Conservation (phyloP, 1,284 basidiomycete genomes). For the Apiotrichum laibachii region DNA sequence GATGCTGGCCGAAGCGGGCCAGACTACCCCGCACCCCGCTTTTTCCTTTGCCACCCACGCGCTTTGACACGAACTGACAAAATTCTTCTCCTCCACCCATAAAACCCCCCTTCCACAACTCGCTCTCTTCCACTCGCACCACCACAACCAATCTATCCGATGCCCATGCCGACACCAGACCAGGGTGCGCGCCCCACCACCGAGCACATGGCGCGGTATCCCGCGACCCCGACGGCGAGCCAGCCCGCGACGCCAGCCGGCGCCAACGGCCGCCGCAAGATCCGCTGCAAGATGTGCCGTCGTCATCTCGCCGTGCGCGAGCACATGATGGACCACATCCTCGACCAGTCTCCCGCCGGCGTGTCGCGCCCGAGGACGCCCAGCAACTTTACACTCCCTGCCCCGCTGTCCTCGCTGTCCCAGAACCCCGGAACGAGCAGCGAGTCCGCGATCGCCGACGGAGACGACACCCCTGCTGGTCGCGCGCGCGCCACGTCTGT, state of each 20-base stretch:
- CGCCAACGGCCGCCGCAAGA: slow-evolving; percentile 50
- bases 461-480: slow-evolving; percentile 1
- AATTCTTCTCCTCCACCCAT: slow-evolving; percentile 1
- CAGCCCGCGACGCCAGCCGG: slow-evolving; percentile 59
- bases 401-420: slow-evolving; percentile 5
- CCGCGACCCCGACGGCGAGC: slow-evolving; percentile 64
- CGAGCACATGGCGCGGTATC: slow-evolving; percentile 72
- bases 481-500: slow-evolving; percentile 19
- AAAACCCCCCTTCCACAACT: not conserved
- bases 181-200: slow-evolving; percentile 64
- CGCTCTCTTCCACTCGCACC: not conserved
- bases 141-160: not conserved
- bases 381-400: slow-evolving; percentile 31
- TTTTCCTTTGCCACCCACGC: not conserved
- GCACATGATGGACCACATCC: slow-evolving; percentile 85
- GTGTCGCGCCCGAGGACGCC: slow-evolving; percentile 43
- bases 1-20: too few relatives aligned
- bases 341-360: slow-evolving; percentile 35
- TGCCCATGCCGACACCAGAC: slow-evolving; percentile 50
- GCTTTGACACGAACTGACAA: not conserved
- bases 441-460: slow-evolving; percentile 12
- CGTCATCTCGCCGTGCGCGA: slow-evolving; percentile 81
- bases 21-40: too few relatives aligned
- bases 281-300: slow-evolving; percentile 88
- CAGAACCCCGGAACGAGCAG: not conserved